phyloP scores from a whole-genome alignment of 306 rosid genomes.

The Cicer bijugum region DNA sequence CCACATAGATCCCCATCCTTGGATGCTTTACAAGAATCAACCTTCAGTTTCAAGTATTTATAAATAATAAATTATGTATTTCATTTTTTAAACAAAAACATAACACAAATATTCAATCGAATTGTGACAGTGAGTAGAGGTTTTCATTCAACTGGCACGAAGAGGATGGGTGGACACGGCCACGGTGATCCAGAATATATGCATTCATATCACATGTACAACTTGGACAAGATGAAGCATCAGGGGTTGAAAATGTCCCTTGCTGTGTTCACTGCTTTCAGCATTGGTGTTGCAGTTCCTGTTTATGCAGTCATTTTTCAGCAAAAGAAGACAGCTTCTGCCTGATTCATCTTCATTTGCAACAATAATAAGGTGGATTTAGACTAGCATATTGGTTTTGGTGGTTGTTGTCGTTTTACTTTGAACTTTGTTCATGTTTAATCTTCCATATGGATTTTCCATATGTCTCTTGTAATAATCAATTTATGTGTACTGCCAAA shows the following conservation, averaged over 20 bases:
- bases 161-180: conserved; percentile 63
- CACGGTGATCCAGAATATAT: conserved; percentile 55
- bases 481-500: conserved; percentile 24
- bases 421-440: conserved; percentile 42
- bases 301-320: conserved; percentile 60
- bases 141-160: conserved; percentile 54
- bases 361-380: conserved; percentile 41
- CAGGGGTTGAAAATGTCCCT: conserved; percentile 59
- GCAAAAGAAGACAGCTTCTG: conserved; percentile 65
- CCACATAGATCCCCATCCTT: not conserved
- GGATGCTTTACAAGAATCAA: not conserved
- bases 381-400: conserved; percentile 38
- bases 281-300: conserved; percentile 59
- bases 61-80: not conserved
- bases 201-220: conserved; percentile 62
- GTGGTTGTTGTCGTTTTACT: conserved; percentile 25
- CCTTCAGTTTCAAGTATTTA: conserved; percentile 3
- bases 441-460: conserved; percentile 46
- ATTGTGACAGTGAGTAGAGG: conserved; percentile 53
- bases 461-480: conserved; percentile 46
- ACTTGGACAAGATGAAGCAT: conserved; percentile 58
- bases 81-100: not conserved
- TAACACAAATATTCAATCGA: not conserved
- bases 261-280: conserved; percentile 56
- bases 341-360: conserved; percentile 39